phyloP scores from a whole-genome alignment of 768 basidiomycete genomes.

The Russula sp. region DNA sequence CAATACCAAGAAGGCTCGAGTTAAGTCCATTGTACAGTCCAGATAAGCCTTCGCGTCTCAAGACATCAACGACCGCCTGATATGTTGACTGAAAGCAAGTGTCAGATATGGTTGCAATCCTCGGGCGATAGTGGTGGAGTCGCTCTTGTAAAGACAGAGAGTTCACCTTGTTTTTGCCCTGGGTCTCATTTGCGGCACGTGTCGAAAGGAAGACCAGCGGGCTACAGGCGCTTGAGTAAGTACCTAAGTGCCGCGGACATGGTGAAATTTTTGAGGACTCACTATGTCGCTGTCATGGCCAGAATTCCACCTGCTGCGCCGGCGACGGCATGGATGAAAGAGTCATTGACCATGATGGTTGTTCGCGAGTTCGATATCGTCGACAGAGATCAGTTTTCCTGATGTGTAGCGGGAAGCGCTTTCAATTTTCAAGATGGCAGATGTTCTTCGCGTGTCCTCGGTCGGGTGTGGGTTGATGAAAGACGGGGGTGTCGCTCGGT shows the following conservation, averaged over 20 bases:
- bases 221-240: constrained; percentile 37
- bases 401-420: background rate
- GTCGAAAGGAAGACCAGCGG: constrained; percentile 92
- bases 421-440: background rate
- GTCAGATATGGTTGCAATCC: constrained; percentile 10
- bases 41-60: constrained; percentile 76
- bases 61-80: constrained; percentile 63
- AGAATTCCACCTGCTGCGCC: constrained; percentile 87
- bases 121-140: background rate
- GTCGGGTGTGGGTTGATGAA: background rate
- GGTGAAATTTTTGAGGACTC: constrained; percentile 28
- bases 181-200: constrained; percentile 85
- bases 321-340: constrained; percentile 77
- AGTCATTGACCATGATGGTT: constrained; percentile 45
- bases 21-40: constrained; percentile 85
- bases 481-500: background rate
- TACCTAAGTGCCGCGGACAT: constrained; percentile 8
- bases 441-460: background rate
- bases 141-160: background rate
- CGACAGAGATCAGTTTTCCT: background rate
- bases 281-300: constrained; percentile 92
- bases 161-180: constrained; percentile 66
- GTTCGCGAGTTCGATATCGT: background rate
- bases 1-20: constrained; percentile 84
- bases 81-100: constrained; percentile 45